A percentile compares a stretch with the other conserved stretches of the same genome.
phyloP scores from a whole-genome alignment of 108 stramenopile genomes.

The Nitzschia palea region DNA sequence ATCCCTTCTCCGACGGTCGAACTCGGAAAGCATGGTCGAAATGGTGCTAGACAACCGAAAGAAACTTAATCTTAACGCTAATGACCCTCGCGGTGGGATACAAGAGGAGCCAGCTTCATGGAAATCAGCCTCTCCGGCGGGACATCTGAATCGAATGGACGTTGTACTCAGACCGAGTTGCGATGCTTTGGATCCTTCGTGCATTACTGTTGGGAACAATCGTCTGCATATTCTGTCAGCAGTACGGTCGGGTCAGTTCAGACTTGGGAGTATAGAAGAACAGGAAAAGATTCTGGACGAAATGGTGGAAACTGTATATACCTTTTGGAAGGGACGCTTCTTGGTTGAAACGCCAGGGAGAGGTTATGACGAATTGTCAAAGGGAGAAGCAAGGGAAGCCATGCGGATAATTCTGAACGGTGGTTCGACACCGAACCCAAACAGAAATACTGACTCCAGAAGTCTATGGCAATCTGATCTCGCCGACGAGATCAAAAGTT shows the following conservation, averaged over 20 bases:
- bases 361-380: constrained; percentile 24
- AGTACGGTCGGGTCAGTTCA: constrained; percentile 16
- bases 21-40: constrained; percentile 25
- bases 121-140: background rate
- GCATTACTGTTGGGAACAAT: constrained; percentile 29
- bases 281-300: constrained; percentile 35
- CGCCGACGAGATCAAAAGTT: too few species aligned
- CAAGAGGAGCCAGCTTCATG: constrained; percentile 29
- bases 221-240: constrained; percentile 27
- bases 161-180: constrained; percentile 18
- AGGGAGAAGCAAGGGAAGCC: constrained; percentile 15
- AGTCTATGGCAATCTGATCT: too few species aligned
- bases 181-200: constrained; percentile 30
- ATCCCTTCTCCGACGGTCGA: constrained; percentile 33
- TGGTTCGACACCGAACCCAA: too few species aligned
- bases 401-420: constrained; percentile 20
- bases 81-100: background rate
- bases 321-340: constrained; percentile 36
- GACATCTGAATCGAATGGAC: constrained; percentile 29
- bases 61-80: constrained; percentile 7
- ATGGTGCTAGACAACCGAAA: constrained; percentile 23
- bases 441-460: too few species aligned
- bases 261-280: background rate
- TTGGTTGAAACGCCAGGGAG: constrained; percentile 5
- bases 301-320: constrained; percentile 19